Percentiles rank a stretch among this genome's conserved stretches.
Evolutionary conservation across 805 yeast species (phyloP).

Genomic region (Barnettozyma vustinii): DNA sequence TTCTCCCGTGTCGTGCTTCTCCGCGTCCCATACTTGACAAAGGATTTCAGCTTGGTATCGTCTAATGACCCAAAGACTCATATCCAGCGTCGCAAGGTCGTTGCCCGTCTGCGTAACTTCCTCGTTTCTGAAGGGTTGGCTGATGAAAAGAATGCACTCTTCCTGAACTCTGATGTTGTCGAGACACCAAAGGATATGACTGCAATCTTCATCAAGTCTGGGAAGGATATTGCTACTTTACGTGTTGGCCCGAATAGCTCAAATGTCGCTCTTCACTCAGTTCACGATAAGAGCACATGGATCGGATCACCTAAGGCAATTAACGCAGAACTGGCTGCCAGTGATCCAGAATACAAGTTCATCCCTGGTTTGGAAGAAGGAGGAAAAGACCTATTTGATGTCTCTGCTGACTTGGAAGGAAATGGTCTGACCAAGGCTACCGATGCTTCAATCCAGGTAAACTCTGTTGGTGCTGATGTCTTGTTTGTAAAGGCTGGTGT

Average conservation of each 20-base stretch:
- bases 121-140: conserved; percentile 19
- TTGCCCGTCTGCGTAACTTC: conserved; percentile 25
- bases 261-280: conserved; percentile 1
- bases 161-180: conserved; percentile 29
- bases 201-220: conserved; percentile 19
- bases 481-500: conserved; percentile 39
- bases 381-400: neutral
- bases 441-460: conserved; percentile 22
- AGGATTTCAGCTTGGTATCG: conserved; percentile 13
- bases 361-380: neutral
- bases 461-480: conserved; percentile 49
- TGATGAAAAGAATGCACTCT: conserved; percentile 27
- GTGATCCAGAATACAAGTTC: conserved; percentile 2
- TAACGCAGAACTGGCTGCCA: conserved; percentile 4
- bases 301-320: conserved; percentile 27
- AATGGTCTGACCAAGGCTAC: conserved; percentile 7
- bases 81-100: conserved; percentile 19
- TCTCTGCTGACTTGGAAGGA: conserved; percentile 6
- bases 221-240: conserved; percentile 28
- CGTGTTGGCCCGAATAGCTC: conserved; percentile 22
- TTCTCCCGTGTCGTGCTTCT: conserved; percentile 20
- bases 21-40: conserved; percentile 19
- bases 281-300: conserved; percentile 23
- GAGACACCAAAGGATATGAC: conserved; percentile 24
- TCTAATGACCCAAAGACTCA: conserved; percentile 25